A percentile compares a stretch with the other conserved stretches of the same genome.
Conservation (phyloP, 495 filamentous ascomycete species). For the Neurospora sp. region DNA sequence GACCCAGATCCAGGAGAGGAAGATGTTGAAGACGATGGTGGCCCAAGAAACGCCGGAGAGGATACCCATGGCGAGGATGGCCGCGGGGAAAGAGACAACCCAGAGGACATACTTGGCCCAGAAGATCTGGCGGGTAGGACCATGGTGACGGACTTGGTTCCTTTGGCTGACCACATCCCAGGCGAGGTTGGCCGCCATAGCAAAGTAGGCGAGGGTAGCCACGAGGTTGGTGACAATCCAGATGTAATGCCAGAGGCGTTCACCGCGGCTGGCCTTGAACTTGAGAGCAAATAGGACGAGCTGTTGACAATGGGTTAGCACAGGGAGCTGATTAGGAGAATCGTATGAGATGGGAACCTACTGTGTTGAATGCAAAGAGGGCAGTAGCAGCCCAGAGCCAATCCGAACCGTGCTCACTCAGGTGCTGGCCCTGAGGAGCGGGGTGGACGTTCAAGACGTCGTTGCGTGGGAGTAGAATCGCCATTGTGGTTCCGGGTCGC, state of each 20-base stretch:
- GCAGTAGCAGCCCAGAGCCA: conserved; percentile 38
- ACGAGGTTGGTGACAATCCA: conserved; percentile 38
- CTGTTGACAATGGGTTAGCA: conserved; percentile 3
- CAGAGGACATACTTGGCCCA: conserved; percentile 42
- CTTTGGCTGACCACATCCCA: conserved; percentile 22
- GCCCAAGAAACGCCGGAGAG: conserved; percentile 36
- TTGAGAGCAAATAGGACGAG: conserved; percentile 27
- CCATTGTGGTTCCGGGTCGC: conserved; percentile 4
- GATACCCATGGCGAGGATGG: conserved; percentile 33
- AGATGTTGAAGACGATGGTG: conserved; percentile 34
- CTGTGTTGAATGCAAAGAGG: conserved; percentile 31
- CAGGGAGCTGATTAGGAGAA: neutral
- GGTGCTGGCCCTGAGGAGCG: conserved; percentile 24
- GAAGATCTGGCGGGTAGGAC: conserved; percentile 35
- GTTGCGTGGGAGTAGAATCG: conserved; percentile 22
- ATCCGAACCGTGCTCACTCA: conserved; percentile 36
- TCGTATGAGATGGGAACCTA: conserved; percentile 9
- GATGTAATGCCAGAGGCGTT: conserved; percentile 46
- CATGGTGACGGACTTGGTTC: conserved; percentile 19
- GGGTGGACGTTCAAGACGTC: conserved; percentile 36
- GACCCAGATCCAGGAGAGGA: conserved; percentile 36
- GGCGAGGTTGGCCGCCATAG: conserved; percentile 34
- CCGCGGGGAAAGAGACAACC: conserved; percentile 34
- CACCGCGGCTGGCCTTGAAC: conserved; percentile 30
- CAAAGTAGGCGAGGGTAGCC: conserved; percentile 37